These are phyloP conservation scores for Leucocoprinus birnbaumii DNA, from an alignment of 768 basidiomycete species.

Conservation along the genomic window DNA sequence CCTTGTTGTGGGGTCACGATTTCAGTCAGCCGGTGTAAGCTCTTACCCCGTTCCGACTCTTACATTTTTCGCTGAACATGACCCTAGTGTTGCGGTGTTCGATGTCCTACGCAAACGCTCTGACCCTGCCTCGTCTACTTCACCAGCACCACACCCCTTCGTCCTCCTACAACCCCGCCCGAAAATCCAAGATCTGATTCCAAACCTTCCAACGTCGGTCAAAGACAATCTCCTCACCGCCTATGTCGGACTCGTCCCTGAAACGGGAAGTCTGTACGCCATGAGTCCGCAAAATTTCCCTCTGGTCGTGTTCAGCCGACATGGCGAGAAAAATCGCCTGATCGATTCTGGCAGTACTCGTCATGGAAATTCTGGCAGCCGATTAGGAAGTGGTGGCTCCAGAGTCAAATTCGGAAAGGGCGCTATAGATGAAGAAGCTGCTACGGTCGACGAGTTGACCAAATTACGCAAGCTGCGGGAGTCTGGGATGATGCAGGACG, in stretches of 20 bases:
- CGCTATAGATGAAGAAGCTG: conserved; percentile 1
- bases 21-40: conserved; percentile 72
- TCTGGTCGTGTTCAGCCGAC: conserved; percentile 66
- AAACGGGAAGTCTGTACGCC: conserved; percentile 75
- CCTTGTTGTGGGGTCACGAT: conserved; percentile 56
- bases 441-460: conserved; percentile 16
- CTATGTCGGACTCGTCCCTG: conserved; percentile 77
- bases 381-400: not conserved
- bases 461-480: conserved; percentile 6
- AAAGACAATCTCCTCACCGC: conserved; percentile 59
- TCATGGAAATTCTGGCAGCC: not conserved
- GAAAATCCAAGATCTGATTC: conserved; percentile 69
- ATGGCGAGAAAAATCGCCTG: conserved; percentile 16
- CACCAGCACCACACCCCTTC: conserved; percentile 47
- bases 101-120: conserved; percentile 51
- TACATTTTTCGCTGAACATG: too few species aligned
- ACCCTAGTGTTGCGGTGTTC: conserved; percentile 80
- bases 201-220: conserved; percentile 37
- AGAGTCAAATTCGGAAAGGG: conserved; percentile 13
- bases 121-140: not conserved
- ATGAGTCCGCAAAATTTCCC: conserved; percentile 84
- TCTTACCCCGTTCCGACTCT: not conserved
- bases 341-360: conserved; percentile 3
- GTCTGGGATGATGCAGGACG: conserved; percentile 7
- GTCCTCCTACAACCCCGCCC: conserved; percentile 87